phyloP scores from a whole-genome alignment of 2,329 filamentous ascomycete species.

The Orbilia oligospora region DNA sequence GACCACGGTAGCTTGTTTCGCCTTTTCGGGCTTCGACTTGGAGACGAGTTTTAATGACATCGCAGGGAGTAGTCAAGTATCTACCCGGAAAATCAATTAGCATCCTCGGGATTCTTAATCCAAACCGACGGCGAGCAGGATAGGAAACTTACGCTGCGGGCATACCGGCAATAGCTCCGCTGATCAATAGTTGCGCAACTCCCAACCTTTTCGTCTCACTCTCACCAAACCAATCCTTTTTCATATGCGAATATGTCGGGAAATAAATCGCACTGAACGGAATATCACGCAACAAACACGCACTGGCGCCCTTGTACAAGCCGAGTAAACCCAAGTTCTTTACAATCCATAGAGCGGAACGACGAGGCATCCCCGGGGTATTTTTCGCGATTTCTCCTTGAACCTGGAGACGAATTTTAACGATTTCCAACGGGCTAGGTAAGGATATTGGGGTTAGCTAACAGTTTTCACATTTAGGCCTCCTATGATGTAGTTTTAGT shows the following conservation, averaged over 20 bases:
- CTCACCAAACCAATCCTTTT: constrained; percentile 94
- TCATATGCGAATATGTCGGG: constrained; percentile 94
- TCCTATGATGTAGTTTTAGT: neutral
- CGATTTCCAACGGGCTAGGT: constrained; percentile 94
- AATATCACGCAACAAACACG: constrained; percentile 94
- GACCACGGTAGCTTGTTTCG: constrained; percentile 84
- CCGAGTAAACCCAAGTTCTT: constrained; percentile 93
- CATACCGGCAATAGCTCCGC: constrained; percentile 94
- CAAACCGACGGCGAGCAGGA: constrained; percentile 6
- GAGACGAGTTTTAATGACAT: constrained; percentile 98
- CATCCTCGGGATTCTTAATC: neutral
- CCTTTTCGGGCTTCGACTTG: constrained; percentile 98
- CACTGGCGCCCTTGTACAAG: constrained; percentile 95
- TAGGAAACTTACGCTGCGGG: constrained; percentile 74
- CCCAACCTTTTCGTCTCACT: constrained; percentile 84
- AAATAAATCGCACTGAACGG: constrained; percentile 99
- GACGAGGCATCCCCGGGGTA: constrained; percentile 81
- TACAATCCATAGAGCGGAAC: constrained; percentile 98
- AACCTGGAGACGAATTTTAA: constrained; percentile 98
- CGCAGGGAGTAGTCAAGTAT: constrained; percentile 96
- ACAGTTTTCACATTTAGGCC: neutral
- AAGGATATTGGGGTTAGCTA: constrained; percentile 2
- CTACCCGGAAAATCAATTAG: constrained; percentile 21
- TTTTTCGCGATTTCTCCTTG: constrained; percentile 95
- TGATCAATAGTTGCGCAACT: constrained; percentile 89